Conservation (phyloP, 768 basidiomycete genomes). For the Calocera viscosa region DNA sequence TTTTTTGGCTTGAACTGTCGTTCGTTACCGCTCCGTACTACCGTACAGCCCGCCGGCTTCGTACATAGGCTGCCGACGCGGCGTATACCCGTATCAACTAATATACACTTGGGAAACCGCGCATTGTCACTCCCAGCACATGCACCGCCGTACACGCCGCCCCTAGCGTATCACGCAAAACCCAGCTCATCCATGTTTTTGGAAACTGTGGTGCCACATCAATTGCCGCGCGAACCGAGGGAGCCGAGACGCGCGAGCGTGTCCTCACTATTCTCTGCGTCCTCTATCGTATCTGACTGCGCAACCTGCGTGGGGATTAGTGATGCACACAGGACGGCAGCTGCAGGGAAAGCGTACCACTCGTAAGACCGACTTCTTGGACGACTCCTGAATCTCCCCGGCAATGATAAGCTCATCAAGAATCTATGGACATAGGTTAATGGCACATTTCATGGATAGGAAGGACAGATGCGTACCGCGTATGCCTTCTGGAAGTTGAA, state of each 20-base stretch:
- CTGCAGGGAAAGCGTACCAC: constrained; percentile 26
- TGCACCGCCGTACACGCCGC: too few relatives aligned
- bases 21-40: not conserved
- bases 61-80: not conserved
- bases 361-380: constrained; percentile 46
- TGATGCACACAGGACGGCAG: not conserved
- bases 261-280: constrained; percentile 32
- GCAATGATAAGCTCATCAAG: constrained; percentile 88
- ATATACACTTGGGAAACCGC: not conserved
- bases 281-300: constrained; percentile 33
- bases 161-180: not conserved
- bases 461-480: constrained; percentile 35
- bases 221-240: constrained; percentile 8
- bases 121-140: not conserved
- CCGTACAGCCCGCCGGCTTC: not conserved
- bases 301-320: constrained; percentile 23
- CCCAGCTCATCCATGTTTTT: not conserved
- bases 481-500: constrained; percentile 98
- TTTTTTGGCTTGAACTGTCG: not conserved
- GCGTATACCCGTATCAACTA: not conserved
- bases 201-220: constrained; percentile 1
- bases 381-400: constrained; percentile 89
- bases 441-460: not conserved
- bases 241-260: constrained; percentile 29
- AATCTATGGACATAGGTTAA: constrained; percentile 30